These are phyloP conservation scores for Amanita muscaria DNA, from an alignment of 768 basidiomycete genomes.

Conservation along the genomic window DNA sequence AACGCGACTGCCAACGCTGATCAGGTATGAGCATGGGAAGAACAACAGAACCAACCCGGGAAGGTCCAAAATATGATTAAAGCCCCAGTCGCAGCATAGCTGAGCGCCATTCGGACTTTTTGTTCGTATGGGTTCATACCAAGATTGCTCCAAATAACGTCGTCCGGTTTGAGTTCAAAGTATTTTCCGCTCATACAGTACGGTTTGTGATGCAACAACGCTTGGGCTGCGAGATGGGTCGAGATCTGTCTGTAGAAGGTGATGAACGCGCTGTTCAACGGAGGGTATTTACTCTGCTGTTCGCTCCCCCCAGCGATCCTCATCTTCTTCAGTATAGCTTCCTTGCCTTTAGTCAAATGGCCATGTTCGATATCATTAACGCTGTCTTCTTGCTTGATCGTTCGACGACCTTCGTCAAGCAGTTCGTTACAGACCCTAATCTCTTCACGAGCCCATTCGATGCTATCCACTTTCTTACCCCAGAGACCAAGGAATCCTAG, in stretches of 20 bases:
- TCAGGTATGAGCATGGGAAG: not conserved
- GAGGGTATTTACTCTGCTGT: constrained; percentile 40
- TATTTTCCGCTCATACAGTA: constrained; percentile 72
- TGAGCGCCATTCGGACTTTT: constrained; percentile 52
- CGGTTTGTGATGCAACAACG: constrained; percentile 70
- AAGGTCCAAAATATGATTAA: constrained; percentile 86
- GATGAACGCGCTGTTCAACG: constrained; percentile 71
- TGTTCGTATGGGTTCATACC: constrained; percentile 84
- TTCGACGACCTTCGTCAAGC: constrained; percentile 41
- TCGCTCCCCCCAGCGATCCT: constrained; percentile 8
- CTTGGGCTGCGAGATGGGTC: constrained; percentile 79
- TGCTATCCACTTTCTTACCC: constrained; percentile 88
- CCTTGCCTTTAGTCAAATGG: constrained; percentile 4
- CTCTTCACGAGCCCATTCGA: constrained; percentile 81
- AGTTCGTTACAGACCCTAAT: constrained; percentile 47
- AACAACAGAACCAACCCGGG: constrained; percentile 43
- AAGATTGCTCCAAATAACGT: constrained; percentile 91
- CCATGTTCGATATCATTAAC: constrained; percentile 14
- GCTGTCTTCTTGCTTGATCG: constrained; percentile 23
- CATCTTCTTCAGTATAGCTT: constrained; percentile 7
- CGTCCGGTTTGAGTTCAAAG: constrained; percentile 76
- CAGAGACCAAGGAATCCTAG: constrained; percentile 53
- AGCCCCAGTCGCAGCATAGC: constrained; percentile 68
- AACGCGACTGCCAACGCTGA: constrained; percentile 47
- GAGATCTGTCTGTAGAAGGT: constrained; percentile 90